phyloP scores from a whole-genome alignment of 805 yeast species.

The Wickerhamomyces tratensis region DNA sequence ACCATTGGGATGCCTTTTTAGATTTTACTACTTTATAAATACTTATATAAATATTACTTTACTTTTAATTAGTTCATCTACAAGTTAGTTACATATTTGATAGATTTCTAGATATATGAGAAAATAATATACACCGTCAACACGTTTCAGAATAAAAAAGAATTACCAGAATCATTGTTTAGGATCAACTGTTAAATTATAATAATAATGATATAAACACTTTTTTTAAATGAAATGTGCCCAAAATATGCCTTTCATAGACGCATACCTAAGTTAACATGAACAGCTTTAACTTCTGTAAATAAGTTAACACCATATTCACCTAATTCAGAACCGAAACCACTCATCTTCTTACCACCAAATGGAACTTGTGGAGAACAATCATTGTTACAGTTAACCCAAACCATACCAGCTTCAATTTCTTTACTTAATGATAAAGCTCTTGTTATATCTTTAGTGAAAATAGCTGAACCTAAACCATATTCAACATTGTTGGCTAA shows the following conservation, averaged over 20 bases:
- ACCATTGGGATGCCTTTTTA: too few relatives aligned
- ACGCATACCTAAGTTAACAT: slow-evolving; percentile 47
- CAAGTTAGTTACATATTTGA: too few relatives aligned
- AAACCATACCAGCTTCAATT: slow-evolving; percentile 39
- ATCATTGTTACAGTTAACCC: slow-evolving; percentile 52
- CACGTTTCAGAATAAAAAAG: too few relatives aligned
- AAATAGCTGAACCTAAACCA: slow-evolving; percentile 39
- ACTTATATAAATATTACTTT: too few relatives aligned
- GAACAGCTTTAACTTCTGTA: slow-evolving; percentile 59
- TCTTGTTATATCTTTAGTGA: slow-evolving; percentile 27
- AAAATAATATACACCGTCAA: too few relatives aligned
- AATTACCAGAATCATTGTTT: too few relatives aligned
- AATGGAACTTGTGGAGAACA: slow-evolving; percentile 50
- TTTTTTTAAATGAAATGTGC: too few relatives aligned
- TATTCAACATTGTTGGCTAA: slow-evolving; percentile 33
- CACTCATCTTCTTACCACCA: slow-evolving; percentile 62
- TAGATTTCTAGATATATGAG: too few relatives aligned
- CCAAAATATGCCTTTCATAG: slow-evolving; percentile 1
- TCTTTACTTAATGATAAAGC: slow-evolving; percentile 32
- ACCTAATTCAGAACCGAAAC: slow-evolving; percentile 62
- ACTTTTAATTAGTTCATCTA: too few relatives aligned
- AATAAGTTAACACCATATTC: slow-evolving; percentile 53
- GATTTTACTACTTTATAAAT: too few relatives aligned
- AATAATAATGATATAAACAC: too few relatives aligned
- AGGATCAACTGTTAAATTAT: too few relatives aligned